These are phyloP conservation scores for Myxozyma melibiosi DNA, from an alignment of 805 yeast species.

Conservation along the genomic window DNA sequence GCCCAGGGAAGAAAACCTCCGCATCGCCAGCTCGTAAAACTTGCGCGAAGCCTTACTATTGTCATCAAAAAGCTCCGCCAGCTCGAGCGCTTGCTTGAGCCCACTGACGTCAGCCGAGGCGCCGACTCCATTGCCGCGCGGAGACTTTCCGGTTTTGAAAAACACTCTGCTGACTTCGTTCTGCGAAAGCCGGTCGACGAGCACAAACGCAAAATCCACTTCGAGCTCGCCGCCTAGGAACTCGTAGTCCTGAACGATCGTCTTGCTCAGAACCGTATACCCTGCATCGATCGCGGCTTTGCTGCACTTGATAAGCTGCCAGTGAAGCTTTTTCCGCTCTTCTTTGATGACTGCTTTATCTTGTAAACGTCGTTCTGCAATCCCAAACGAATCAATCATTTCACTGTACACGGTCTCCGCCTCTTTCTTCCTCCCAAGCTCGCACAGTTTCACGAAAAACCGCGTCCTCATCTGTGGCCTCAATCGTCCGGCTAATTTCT, in stretches of 20 bases:
- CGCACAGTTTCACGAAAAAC: constrained; percentile 14
- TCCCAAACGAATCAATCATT: constrained; percentile 6
- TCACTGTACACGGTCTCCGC: constrained; percentile 16
- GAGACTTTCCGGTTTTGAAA: not conserved
- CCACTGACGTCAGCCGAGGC: not conserved
- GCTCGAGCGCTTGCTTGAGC: not conserved
- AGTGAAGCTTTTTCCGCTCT: not conserved
- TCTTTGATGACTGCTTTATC: not conserved
- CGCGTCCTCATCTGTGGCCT: constrained; percentile 1
- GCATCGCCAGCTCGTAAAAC: constrained; percentile 16
- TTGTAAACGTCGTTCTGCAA: not conserved
- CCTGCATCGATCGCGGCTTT: constrained; percentile 22
- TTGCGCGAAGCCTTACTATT: constrained; percentile 1
- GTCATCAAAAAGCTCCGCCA: not conserved
- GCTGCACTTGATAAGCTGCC: constrained; percentile 7
- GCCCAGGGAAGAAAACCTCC: constrained; percentile 16
- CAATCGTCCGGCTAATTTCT: constrained; percentile 6
- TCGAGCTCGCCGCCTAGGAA: constrained; percentile 7
- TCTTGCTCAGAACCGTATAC: constrained; percentile 1
- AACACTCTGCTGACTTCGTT: constrained; percentile 6
- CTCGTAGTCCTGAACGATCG: constrained; percentile 19
- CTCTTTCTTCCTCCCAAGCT: constrained; percentile 5
- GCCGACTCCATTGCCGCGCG: not conserved
- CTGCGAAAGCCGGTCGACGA: constrained; percentile 13
- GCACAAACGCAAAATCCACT: constrained; percentile 1